A percentile compares a stretch with the other conserved stretches of the same genome.
Evolutionary conservation across 208 protist species (phyloP).

Genomic region (Entamoeba histolytica): DNA sequence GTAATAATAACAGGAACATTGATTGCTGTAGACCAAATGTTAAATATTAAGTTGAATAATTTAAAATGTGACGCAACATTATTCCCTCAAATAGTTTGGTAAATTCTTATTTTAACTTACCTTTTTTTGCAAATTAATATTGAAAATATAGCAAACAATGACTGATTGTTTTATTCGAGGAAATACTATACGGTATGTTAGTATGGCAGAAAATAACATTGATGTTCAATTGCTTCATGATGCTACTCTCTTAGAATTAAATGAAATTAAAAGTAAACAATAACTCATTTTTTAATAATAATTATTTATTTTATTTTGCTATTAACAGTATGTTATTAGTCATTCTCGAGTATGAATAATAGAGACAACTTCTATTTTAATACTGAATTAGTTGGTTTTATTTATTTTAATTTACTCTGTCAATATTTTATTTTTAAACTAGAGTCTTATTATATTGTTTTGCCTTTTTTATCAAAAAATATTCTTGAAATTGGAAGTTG

Average conservation of each 20-base stretch:
- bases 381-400: too few relatives aligned
- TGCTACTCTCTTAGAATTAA: conserved; percentile 6
- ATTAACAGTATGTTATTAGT: too few relatives aligned
- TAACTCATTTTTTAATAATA: background rate
- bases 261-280: conserved; percentile 21
- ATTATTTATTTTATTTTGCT: too few relatives aligned
- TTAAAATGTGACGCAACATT: background rate
- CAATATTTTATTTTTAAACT: too few relatives aligned
- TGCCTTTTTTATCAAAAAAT: too few relatives aligned
- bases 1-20: background rate
- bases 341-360: too few relatives aligned
- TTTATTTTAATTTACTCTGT: too few relatives aligned
- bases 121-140: too few relatives aligned
- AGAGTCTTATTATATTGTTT: too few relatives aligned
- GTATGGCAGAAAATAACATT: background rate
- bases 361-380: too few relatives aligned
- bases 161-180: background rate
- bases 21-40: background rate
- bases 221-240: background rate
- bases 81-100: background rate
- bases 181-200: background rate
- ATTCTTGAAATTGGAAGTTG: too few relatives aligned
- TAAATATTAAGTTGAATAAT: background rate
- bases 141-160: background rate
- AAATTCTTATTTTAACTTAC: background rate